Conservation (phyloP, 1,284 basidiomycete genomes). For the Boletellus dicymbophilus region DNA sequence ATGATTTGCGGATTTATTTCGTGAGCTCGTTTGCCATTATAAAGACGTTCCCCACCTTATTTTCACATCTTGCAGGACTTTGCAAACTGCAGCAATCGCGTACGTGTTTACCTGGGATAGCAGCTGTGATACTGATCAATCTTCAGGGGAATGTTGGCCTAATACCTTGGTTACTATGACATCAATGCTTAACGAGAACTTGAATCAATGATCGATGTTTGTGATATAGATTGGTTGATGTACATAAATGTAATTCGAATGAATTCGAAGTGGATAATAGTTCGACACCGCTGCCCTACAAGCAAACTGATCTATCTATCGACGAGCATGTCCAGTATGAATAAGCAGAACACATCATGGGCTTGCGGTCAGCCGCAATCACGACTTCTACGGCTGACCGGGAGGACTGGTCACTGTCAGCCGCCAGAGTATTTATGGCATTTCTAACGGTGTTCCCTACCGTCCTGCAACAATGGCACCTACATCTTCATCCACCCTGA, state of each 20-base stretch:
- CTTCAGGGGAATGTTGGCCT: conserved; percentile 51
- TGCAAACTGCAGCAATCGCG: conserved; percentile 75
- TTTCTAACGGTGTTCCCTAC: neutral
- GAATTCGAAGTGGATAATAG: too few relatives aligned
- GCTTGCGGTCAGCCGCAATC: conserved; percentile 21
- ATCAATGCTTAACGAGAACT: neutral
- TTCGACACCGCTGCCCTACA: too few relatives aligned
- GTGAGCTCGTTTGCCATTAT: conserved; percentile 16
- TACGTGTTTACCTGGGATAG: conserved; percentile 37
- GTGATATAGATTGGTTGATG: neutral
- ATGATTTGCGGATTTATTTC: conserved; percentile 83
- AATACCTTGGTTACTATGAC: conserved; percentile 7
- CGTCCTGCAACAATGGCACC: conserved; percentile 22
- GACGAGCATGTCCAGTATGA: too few relatives aligned
- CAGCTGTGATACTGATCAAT: conserved; percentile 6
- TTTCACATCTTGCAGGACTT: conserved; percentile 38
- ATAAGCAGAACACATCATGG: neutral
- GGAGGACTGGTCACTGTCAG: conserved; percentile 18
- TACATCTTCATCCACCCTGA: conserved; percentile 9
- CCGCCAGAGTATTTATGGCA: conserved; percentile 30
- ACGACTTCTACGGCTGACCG: conserved; percentile 18
- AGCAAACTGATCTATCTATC: too few relatives aligned
- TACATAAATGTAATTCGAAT: neutral
- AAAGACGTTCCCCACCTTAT: neutral
- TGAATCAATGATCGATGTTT: too few relatives aligned